Evolutionary conservation across 1,139 yeast genomes (phyloP), one percentile per base, ranked within the genome.

Genomic region (Suhomyces coccinellae): DNA sequence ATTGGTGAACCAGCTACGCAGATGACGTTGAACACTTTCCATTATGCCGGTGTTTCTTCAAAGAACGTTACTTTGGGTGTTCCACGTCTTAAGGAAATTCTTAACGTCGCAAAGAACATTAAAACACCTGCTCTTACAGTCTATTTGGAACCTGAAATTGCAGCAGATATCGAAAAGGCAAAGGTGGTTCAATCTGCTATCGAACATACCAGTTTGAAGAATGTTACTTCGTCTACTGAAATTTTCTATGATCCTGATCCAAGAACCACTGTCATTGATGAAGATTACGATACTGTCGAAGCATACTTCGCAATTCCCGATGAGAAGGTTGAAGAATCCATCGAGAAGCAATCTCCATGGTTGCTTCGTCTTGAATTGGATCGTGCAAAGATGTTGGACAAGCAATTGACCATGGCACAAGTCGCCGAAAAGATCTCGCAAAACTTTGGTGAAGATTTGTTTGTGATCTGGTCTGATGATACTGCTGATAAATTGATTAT

Each of bases 1-100:
- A 93, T 93, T 73, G 99, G 99, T 75, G 99, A 93, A 68, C 99
- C 99, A 42, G 99, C 99, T 24, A 93, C 99, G 24, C 99, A 93
- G 71, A 93, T 93, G 99, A 93, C 99, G 0, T 80, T 93, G 71
- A 93, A 93, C 66, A 93, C 99, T 57, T 95, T 95, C 96, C 99
- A 95, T 77, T 95, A 91, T 77, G 99, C 99, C 27, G 99, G 99
- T 87, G 99, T 95, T 51, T 93, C 98, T 33, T 91, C 98, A 10
- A 95, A 93, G 84, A 95, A 95, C 68, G 99, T 95, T 49, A 95
- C 99, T 5, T 82, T 95, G 58, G 99, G 99, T 82, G 99, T 95
- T 63, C 99, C 99, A 55, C 95, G 99, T 79, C 80, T 95, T 69
- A 95, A 95, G 81, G 99, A 95, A 77, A 95, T 95, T 81, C 81